Conservation (phyloP, 2,329 filamentous ascomycete species). For the Fusarium odoratissimum region DNA sequence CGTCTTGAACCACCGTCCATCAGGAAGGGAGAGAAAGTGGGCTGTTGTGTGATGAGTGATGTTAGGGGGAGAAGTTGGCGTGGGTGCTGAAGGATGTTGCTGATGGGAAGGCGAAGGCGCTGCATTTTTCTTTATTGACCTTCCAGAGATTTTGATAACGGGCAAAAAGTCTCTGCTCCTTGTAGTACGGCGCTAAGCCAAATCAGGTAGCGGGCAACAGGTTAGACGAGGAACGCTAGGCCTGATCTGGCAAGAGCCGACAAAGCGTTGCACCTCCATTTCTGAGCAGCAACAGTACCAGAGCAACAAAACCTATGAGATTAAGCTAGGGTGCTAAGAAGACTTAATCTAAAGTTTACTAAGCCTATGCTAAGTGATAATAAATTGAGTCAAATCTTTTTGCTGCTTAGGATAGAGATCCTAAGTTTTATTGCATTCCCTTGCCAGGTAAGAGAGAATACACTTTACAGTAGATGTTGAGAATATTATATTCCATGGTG, state of each 20-base stretch:
- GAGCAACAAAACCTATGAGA: neutral
- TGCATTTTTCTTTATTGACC: slow-evolving; percentile 23
- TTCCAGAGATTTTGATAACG: slow-evolving; percentile 7
- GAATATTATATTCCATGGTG: neutral
- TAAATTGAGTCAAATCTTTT: accelerated
- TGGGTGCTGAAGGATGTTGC: neutral
- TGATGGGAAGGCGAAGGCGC: slow-evolving; percentile 9
- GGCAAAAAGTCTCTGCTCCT: slow-evolving; percentile 28
- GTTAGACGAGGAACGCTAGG: neutral
- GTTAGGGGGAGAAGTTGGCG: neutral
- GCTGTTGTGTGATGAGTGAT: neutral
- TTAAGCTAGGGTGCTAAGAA: neutral
- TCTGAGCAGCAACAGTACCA: neutral
- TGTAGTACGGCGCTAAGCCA: neutral
- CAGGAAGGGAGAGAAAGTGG: neutral
- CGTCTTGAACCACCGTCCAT: slow-evolving; percentile 28
- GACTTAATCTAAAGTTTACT: neutral
- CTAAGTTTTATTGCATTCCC: no score
- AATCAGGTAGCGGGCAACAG: neutral
- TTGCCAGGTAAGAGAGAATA: neutral
- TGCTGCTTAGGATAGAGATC: accelerated
- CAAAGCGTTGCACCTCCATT: neutral
- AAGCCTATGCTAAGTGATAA: accelerated
- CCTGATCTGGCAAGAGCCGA: neutral
- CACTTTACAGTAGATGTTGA: neutral